These are phyloP conservation scores for Herpetomonas muscarum DNA, from an alignment of 208 protist species.

Conservation along the genomic window DNA sequence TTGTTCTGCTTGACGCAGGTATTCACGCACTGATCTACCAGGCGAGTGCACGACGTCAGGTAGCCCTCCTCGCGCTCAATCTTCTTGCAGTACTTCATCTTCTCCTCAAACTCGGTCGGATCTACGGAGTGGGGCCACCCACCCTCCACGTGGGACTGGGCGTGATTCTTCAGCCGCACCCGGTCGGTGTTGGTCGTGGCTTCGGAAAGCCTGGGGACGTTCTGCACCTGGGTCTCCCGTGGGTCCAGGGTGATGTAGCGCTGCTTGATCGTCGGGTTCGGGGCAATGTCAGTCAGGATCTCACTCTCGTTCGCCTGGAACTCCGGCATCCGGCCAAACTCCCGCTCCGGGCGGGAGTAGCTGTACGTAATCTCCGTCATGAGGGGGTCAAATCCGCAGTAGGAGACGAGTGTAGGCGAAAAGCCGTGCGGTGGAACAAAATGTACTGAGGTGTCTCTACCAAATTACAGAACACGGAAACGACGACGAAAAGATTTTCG, in stretches of 20 bases:
- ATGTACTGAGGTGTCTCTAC: no score
- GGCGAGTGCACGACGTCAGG: conserved; percentile 80
- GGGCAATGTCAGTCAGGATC: conserved; percentile 86
- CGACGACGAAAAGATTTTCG: no score
- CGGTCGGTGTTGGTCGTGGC: conserved; percentile 93
- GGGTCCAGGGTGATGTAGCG: conserved; percentile 83
- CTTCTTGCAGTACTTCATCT: conserved; percentile 96
- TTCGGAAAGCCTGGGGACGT: conserved; percentile 91
- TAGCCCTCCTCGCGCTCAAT: conserved; percentile 95
- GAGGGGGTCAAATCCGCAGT: no score
- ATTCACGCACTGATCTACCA: conserved; percentile 87
- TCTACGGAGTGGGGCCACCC: conserved; percentile 97
- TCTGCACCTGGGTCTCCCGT: conserved; percentile 86
- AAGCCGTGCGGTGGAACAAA: no score
- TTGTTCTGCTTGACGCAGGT: conserved; percentile 96
- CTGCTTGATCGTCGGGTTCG: conserved; percentile 61
- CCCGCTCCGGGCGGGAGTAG: conserved; percentile 85
- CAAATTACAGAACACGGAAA: no score
- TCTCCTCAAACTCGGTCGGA: conserved; percentile 93
- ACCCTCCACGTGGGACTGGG: conserved; percentile 94
- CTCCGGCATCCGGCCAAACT: conserved; percentile 92
- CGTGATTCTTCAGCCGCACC: conserved; percentile 84
- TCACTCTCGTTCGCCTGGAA: conserved; percentile 92
- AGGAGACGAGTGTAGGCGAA: no score
- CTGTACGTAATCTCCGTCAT: conserved; percentile 93